phyloP scores from a whole-genome alignment of 805 yeast species.

The Starmerella cellae region DNA sequence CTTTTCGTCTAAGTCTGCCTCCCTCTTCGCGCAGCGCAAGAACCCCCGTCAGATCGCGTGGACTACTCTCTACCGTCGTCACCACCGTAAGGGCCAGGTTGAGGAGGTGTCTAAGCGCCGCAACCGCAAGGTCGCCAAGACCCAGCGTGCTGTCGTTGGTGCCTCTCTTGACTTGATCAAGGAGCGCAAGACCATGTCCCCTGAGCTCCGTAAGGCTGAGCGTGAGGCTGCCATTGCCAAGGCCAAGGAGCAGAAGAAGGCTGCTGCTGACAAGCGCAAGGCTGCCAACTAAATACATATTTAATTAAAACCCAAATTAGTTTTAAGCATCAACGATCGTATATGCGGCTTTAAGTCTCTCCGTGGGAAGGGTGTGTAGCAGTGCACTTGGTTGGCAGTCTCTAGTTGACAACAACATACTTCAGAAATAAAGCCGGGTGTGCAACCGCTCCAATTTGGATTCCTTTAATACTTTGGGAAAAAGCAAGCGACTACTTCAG shows the following conservation, averaged over 20 bases:
- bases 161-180: slow-evolving; percentile 96
- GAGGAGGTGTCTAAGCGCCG: slow-evolving; percentile 98
- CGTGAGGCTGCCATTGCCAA: slow-evolving; percentile 73
- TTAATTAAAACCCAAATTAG: slow-evolving; percentile 2
- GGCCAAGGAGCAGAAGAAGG: slow-evolving; percentile 48
- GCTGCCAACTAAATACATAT: slow-evolving; percentile 35
- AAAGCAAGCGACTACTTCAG: too few relatives aligned
- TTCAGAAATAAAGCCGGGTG: too few relatives aligned
- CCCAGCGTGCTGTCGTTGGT: slow-evolving; percentile 99
- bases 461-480: too few relatives aligned
- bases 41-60: slow-evolving; percentile 99
- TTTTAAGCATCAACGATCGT: not conserved
- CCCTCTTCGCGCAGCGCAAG: slow-evolving; percentile 98
- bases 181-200: slow-evolving; percentile 92
- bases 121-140: slow-evolving; percentile 92
- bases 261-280: slow-evolving; percentile 87
- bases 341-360: too few relatives aligned
- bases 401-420: too few relatives aligned
- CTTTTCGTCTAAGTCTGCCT: slow-evolving; percentile 93
- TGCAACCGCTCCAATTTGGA: too few relatives aligned
- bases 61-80: slow-evolving; percentile 99
- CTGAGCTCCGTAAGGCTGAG: slow-evolving; percentile 95
- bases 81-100: slow-evolving; percentile 99
- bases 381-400: too few relatives aligned
- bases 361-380: too few relatives aligned